phyloP scores from a whole-genome alignment of 139 green algal species.

The Nannochloris sp. region DNA sequence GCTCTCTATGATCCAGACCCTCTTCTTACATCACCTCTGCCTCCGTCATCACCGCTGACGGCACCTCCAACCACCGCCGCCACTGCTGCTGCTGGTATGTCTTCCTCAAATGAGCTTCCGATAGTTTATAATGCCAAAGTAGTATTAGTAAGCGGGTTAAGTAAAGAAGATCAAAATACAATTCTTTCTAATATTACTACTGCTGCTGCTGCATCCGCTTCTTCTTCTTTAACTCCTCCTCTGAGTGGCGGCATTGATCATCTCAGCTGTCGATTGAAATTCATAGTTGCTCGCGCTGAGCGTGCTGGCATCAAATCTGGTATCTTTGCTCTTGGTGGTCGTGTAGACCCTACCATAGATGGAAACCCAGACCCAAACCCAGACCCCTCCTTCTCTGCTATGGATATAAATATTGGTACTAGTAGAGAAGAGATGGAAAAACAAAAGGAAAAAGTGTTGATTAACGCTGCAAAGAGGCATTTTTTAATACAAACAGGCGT shows the following conservation, averaged over 20 bases:
- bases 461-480: slow-evolving; percentile 40
- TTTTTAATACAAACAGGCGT: slow-evolving; percentile 36
- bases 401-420: not conserved
- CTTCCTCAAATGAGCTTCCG: no score
- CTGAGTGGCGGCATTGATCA: slow-evolving; percentile 10
- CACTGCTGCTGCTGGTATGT: not conserved
- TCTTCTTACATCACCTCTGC: no score
- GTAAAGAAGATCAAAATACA: slow-evolving; percentile 11
- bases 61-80: not conserved
- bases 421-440: no score
- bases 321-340: slow-evolving; percentile 53
- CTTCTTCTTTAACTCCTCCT: no score
- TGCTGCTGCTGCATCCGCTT: slow-evolving; percentile 4
- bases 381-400: no score
- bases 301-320: slow-evolving; percentile 27
- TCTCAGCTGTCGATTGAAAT: slow-evolving; percentile 41
- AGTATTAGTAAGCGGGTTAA: slow-evolving; percentile 47
- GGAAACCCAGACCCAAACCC: slow-evolving; percentile 21
- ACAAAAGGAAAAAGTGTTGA: slow-evolving; percentile 40
- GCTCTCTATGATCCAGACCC: not conserved
- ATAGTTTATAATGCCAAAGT: slow-evolving; percentile 29
- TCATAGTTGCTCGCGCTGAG: slow-evolving; percentile 44
- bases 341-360: slow-evolving; percentile 49
- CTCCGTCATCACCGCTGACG: no score
- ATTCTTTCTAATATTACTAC: slow-evolving; percentile 19